Percentiles rank a stretch among this genome's conserved stretches.
Conservation (phyloP, 73 alveolate genomes). For the Halteria grandinella region DNA sequence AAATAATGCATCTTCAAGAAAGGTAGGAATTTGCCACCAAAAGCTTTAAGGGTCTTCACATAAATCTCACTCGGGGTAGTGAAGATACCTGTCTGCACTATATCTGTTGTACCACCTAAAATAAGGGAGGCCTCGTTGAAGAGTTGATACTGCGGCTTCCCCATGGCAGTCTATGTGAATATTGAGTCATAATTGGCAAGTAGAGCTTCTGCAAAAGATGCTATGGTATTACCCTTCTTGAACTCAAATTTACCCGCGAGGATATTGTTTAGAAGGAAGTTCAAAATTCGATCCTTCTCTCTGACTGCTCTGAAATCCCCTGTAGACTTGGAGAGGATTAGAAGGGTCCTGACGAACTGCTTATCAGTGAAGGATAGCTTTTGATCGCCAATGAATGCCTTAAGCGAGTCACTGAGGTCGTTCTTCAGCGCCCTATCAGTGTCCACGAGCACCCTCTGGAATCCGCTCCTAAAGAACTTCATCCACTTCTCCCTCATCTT, state of each 20-base stretch:
- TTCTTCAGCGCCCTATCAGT: slow-evolving; percentile 52
- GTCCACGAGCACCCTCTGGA: slow-evolving; percentile 14
- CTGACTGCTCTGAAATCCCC: slow-evolving; percentile 1
- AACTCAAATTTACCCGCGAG: slow-evolving; percentile 14
- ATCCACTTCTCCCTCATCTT: slow-evolving; percentile 54
- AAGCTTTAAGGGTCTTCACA: no score
- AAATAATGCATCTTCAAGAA: no score
- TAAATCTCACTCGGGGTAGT: no score
- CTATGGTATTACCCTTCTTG: slow-evolving; percentile 43
- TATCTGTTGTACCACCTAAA: no score
- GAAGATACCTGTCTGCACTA: no score
- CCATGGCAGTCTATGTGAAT: no score
- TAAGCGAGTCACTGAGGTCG: slow-evolving; percentile 11
- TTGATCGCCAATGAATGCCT: slow-evolving; percentile 23
- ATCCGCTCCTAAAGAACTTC: slow-evolving; percentile 51
- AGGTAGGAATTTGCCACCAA: no score
- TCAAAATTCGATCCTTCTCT: slow-evolving; percentile 25
- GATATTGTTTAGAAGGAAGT: neutral
- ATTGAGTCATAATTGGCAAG: neutral
- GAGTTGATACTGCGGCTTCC: no score
- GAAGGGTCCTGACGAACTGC: neutral
- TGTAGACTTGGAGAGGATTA: neutral
- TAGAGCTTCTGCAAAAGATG: slow-evolving; percentile 37
- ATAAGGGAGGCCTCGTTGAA: no score
- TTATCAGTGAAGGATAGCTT: slow-evolving; percentile 7